A percentile compares a stretch with the other conserved stretches of the same genome.
Conservation (phyloP, 495 filamentous ascomycete species). For the Hyaloscypha variabilis region DNA sequence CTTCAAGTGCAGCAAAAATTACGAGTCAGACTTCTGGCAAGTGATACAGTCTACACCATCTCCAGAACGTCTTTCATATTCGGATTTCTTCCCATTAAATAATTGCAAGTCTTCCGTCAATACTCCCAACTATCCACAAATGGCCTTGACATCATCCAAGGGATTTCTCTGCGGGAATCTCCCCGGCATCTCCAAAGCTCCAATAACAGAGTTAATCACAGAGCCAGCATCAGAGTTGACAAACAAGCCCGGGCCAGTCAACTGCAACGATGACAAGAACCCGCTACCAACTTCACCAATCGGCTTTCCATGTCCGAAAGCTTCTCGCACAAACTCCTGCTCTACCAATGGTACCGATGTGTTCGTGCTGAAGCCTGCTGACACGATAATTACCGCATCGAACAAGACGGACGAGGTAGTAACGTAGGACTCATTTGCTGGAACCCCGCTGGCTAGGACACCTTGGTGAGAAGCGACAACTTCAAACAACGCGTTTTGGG, state of each 20-base stretch:
- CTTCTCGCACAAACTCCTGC: constrained; percentile 11
- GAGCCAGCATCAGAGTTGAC: background rate
- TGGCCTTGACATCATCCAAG: constrained; percentile 4
- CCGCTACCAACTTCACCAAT: constrained; percentile 10
- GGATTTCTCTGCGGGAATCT: constrained; percentile 13
- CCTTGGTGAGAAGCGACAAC: constrained; percentile 15
- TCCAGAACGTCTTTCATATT: background rate
- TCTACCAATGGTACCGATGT: background rate
- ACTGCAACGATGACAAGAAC: constrained; percentile 1
- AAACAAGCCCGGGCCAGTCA: constrained; percentile 6
- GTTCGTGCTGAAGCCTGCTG: background rate
- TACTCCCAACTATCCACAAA: constrained; percentile 1
- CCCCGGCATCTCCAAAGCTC: constrained; percentile 4
- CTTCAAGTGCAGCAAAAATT: background rate
- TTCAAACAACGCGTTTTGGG: constrained; percentile 5
- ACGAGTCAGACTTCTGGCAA: background rate
- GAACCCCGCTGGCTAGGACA: constrained; percentile 2
- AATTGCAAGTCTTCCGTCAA: background rate
- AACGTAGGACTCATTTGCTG: constrained; percentile 9
- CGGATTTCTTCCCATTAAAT: background rate
- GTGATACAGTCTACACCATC: background rate
- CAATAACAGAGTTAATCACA: constrained; percentile 5
- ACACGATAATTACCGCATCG: constrained; percentile 11
- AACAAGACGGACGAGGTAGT: constrained; percentile 12
- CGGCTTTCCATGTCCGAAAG: constrained; percentile 13